A percentile compares a stretch with the other conserved stretches of the same genome.
phyloP scores from a whole-genome alignment of 2,329 filamentous ascomycete genomes.

The Penicillium sp. region DNA sequence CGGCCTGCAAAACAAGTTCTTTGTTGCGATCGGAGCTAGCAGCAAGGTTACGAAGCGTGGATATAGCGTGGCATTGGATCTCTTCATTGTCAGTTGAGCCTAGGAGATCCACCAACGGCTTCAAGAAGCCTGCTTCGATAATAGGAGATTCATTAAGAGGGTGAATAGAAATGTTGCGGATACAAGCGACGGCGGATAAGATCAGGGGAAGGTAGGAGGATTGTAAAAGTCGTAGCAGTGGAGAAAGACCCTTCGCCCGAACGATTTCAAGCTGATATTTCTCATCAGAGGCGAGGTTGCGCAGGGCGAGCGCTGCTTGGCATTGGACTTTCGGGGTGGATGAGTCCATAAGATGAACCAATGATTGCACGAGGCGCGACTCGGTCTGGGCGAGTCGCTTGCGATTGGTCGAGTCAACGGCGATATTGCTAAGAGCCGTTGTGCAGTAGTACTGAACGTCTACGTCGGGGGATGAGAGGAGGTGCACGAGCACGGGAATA shows the following conservation, averaged over 20 bases:
- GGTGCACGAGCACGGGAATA: conserved; percentile 94
- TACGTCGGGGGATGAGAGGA: conserved; percentile 87
- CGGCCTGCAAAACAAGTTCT: conserved; percentile 91
- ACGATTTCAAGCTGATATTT: conserved; percentile 99
- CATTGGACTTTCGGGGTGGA: conserved; percentile 97
- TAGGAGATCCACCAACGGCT: conserved; percentile 86
- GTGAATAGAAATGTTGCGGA: conserved; percentile 98
- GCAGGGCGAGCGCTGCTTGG: conserved; percentile 87
- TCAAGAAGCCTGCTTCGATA: conserved; percentile 94
- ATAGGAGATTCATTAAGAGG: conserved; percentile 97
- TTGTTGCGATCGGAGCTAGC: conserved; percentile 98
- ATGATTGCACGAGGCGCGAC: conserved; percentile 83
- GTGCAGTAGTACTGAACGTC: conserved; percentile 99
- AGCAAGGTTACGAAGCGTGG: conserved; percentile 89
- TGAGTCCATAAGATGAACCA: conserved; percentile 96
- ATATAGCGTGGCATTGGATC: conserved; percentile 98
- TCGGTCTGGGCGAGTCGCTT: conserved; percentile 89
- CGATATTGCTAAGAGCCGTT: conserved; percentile 96
- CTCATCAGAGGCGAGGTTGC: conserved; percentile 95
- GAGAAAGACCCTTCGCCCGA: conserved; percentile 76
- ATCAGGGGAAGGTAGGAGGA: conserved; percentile 95
- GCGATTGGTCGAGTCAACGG: conserved; percentile 86
- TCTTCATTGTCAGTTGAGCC: conserved; percentile 97
- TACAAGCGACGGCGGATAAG: conserved; percentile 93
- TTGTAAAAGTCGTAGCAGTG: conserved; percentile 83